These are phyloP conservation scores for Wickerhamiella pararugosa DNA, from an alignment of 1,139 yeast genomes.

Conservation along the genomic window DNA sequence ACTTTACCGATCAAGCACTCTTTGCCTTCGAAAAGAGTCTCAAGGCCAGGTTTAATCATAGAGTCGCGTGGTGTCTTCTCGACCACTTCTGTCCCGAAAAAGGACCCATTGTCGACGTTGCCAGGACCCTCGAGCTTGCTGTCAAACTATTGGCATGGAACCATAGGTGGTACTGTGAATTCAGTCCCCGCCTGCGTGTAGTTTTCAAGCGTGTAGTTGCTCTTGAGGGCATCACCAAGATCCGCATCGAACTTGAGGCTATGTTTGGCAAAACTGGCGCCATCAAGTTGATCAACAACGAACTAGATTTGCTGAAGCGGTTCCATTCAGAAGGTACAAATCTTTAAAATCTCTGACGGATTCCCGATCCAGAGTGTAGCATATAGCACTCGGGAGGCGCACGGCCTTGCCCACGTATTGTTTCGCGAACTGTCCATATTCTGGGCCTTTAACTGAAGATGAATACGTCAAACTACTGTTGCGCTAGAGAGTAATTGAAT, in stretches of 20 bases:
- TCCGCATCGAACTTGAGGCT: conserved; percentile 63
- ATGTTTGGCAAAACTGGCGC: conserved; percentile 53
- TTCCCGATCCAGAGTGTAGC: too few species aligned
- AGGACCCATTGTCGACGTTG: conserved; percentile 4
- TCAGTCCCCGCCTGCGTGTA: conserved; percentile 49
- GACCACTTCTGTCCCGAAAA: conserved; percentile 31
- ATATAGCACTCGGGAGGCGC: too few species aligned
- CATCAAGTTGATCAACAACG: conserved; percentile 41
- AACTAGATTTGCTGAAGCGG: conserved; percentile 33
- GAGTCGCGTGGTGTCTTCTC: conserved; percentile 61
- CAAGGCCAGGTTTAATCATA: conserved; percentile 66
- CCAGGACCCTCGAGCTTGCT: conserved; percentile 49
- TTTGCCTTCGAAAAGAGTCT: conserved; percentile 66
- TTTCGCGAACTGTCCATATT: too few species aligned
- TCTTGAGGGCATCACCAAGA: conserved; percentile 65
- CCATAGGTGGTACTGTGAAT: conserved; percentile 93
- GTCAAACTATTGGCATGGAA: conserved; percentile 84
- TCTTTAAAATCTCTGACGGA: neutral
- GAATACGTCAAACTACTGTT: too few species aligned
- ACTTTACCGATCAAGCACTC: conserved; percentile 66
- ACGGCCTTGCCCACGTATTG: too few species aligned
- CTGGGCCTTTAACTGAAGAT: too few species aligned
- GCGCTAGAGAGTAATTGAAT: too few species aligned
- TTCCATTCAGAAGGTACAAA: conserved; percentile 1
- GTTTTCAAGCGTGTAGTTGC: conserved; percentile 47